These are phyloP conservation scores for Funneliformis mosseae DNA, from an alignment of 192 early-diverging fungal genomes.

Conservation along the genomic window DNA sequence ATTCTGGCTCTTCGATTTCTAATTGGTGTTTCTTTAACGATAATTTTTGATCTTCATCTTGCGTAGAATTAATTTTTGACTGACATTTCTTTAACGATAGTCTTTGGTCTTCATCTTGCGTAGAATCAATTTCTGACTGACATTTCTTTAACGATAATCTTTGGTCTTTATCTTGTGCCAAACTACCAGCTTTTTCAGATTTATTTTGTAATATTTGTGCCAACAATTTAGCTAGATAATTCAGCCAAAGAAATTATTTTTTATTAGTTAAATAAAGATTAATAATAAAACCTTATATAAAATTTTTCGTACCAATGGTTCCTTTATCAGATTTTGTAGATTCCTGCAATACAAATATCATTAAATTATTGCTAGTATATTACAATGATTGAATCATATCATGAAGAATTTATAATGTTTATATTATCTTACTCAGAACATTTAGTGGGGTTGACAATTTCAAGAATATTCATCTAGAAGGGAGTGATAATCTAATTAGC, in stretches of 20 bases:
- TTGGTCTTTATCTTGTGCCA: too few relatives aligned
- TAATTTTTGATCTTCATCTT: too few relatives aligned
- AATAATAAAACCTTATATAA: neutral
- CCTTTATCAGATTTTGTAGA: neutral
- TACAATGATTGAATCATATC: neutral
- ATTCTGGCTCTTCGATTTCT: too few relatives aligned
- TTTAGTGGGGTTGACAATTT: neutral
- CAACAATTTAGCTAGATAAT: neutral
- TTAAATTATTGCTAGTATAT: neutral
- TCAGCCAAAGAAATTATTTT: neutral
- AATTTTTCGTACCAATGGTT: neutral
- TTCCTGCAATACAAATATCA: neutral
- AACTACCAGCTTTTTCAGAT: too few relatives aligned
- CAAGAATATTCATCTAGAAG: neutral
- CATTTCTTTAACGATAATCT: too few relatives aligned
- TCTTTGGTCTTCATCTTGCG: too few relatives aligned
- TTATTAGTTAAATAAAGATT: neutral
- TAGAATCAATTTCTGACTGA: too few relatives aligned
- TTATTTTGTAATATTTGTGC: neutral
- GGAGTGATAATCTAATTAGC: neutral
- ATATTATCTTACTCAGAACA: neutral
- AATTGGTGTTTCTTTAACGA: too few relatives aligned
- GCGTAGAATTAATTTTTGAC: too few relatives aligned
- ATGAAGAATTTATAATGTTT: neutral
- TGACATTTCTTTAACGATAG: too few relatives aligned